These are phyloP conservation scores for Brassica rapa DNA, from an alignment of 345 rosid species.

Conservation along the genomic window DNA sequence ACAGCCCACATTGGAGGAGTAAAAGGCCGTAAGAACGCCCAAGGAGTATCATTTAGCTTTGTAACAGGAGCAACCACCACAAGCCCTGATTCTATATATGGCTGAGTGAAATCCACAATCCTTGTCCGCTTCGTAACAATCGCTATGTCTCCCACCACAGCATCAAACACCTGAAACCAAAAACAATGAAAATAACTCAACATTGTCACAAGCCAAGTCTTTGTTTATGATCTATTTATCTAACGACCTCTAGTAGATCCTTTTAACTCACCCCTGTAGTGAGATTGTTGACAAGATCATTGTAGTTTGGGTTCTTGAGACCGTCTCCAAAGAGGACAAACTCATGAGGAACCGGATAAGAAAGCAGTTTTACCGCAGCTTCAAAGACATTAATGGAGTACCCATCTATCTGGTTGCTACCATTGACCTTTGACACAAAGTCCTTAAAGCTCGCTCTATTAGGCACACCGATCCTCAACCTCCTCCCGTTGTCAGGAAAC, in stretches of 20 bases:
- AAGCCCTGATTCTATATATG: constrained; percentile 82
- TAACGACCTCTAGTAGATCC: background rate
- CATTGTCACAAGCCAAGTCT: constrained; percentile 12
- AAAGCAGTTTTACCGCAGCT: constrained; percentile 69
- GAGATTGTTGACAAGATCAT: constrained; percentile 62
- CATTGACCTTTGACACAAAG: constrained; percentile 53
- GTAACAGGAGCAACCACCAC: constrained; percentile 86
- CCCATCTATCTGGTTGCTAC: constrained; percentile 60
- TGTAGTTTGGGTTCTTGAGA: constrained; percentile 66
- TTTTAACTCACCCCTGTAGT: constrained; percentile 60
- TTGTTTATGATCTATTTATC: background rate
- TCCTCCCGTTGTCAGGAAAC: constrained; percentile 76
- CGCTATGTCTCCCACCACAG: constrained; percentile 77
- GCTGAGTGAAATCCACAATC: constrained; percentile 84
- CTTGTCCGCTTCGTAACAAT: constrained; percentile 71
- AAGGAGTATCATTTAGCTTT: constrained; percentile 61
- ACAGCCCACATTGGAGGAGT: constrained; percentile 83
- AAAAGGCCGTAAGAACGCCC: constrained; percentile 84
- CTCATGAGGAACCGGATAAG: constrained; percentile 76
- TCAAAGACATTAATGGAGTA: constrained; percentile 74
- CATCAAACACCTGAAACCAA: constrained; percentile 73
- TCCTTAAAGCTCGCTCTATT: constrained; percentile 62
- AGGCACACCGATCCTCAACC: constrained; percentile 77
- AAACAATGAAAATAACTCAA: background rate
- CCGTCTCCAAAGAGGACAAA: constrained; percentile 84